A percentile compares a stretch with the other conserved stretches of the same genome.
Conservation (phyloP, 2,329 filamentous ascomycete species). For the Apiospora koreana region DNA sequence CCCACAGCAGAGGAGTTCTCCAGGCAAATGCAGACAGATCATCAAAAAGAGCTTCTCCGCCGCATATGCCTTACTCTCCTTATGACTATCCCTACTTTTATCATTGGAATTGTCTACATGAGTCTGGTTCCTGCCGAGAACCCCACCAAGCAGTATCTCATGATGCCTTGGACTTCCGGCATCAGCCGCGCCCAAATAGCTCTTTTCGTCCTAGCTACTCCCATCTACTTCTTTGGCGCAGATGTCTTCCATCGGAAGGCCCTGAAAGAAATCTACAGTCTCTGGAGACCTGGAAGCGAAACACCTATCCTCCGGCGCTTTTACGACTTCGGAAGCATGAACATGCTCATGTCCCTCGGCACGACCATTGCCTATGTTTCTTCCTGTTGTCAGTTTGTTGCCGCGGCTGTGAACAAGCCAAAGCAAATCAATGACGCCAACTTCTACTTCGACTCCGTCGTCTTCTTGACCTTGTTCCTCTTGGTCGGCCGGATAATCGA, state of each 20-base stretch:
- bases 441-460: slow-evolving; percentile 89
- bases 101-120: slow-evolving; percentile 92
- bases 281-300: slow-evolving; percentile 77
- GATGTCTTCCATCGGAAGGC: slow-evolving; percentile 82
- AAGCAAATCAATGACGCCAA: slow-evolving; percentile 47
- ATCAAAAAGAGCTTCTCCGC: slow-evolving; percentile 67
- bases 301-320: slow-evolving; percentile 75
- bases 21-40: slow-evolving; percentile 67
- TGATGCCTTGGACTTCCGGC: slow-evolving; percentile 69
- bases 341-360: slow-evolving; percentile 86
- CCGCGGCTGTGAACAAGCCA: slow-evolving; percentile 50
- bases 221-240: slow-evolving; percentile 83
- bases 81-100: slow-evolving; percentile 77
- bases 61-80: slow-evolving; percentile 71
- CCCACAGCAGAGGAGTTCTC: slow-evolving; percentile 84
- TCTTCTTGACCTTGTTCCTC: slow-evolving; percentile 88
- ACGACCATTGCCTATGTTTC: slow-evolving; percentile 87
- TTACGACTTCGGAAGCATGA: slow-evolving; percentile 96
- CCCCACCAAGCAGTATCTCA: slow-evolving; percentile 62
- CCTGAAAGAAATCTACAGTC: slow-evolving; percentile 72
- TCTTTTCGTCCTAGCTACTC: slow-evolving; percentile 79
- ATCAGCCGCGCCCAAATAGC: slow-evolving; percentile 78
- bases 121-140: slow-evolving; percentile 67
- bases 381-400: slow-evolving; percentile 76
- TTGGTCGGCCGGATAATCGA: slow-evolving; percentile 76